Conservation (phyloP, 306 rosid genomes). For the Vigna radiata region DNA sequence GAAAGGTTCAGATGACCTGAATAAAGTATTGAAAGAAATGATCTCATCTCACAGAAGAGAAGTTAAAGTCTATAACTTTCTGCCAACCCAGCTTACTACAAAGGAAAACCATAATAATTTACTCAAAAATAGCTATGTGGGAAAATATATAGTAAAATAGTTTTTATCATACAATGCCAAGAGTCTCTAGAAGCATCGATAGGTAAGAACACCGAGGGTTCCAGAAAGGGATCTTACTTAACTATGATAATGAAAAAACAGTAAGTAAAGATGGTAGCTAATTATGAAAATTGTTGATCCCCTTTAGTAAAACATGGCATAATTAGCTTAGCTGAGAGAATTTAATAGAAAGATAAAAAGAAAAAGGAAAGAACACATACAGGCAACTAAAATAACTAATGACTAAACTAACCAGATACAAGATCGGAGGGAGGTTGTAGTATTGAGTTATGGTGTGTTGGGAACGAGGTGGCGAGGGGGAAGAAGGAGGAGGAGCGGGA, state of each 20-base stretch:
- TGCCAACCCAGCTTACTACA: neutral
- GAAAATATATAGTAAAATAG: neutral
- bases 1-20: neutral
- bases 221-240: neutral
- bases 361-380: neutral
- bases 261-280: neutral
- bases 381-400: neutral
- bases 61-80: neutral
- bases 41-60: neutral
- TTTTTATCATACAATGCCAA: neutral
- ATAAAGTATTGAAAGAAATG: slow-evolving; percentile 11
- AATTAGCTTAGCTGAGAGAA: neutral
- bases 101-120: neutral
- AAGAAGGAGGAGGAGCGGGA: slow-evolving; percentile 13
- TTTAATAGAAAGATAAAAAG: neutral
- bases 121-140: neutral
- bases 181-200: neutral
- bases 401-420: slow-evolving; percentile 59
- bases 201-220: neutral
- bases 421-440: slow-evolving; percentile 42
- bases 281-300: neutral
- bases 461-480: slow-evolving; percentile 25
- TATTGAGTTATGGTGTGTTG: slow-evolving; percentile 25
- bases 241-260: neutral
- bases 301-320: neutral